phyloP scores from a whole-genome alignment of 2,329 filamentous ascomycete genomes.

The Fusarium sp. region DNA sequence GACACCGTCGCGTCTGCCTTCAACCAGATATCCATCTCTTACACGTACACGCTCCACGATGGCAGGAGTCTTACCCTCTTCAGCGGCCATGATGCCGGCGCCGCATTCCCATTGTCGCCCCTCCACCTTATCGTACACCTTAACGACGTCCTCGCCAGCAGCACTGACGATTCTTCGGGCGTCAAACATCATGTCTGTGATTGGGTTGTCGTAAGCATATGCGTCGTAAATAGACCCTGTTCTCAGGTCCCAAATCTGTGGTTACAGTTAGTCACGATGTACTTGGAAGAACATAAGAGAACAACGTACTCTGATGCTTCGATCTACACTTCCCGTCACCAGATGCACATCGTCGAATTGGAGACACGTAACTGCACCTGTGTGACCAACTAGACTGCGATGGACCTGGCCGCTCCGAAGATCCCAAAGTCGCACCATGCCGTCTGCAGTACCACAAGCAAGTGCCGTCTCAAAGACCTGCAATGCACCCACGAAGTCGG shows the following conservation, averaged over 20 bases:
- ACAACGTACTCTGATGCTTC: slow-evolving; percentile 88
- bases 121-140: slow-evolving; percentile 98
- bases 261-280: slow-evolving; percentile 32
- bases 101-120: slow-evolving; percentile 97
- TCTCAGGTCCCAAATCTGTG: slow-evolving; percentile 97
- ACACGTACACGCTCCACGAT: slow-evolving; percentile 87
- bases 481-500: slow-evolving; percentile 92
- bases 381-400: slow-evolving; percentile 92
- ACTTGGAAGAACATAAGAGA: neutral
- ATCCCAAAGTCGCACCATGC: slow-evolving; percentile 98
- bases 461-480: slow-evolving; percentile 97
- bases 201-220: slow-evolving; percentile 90
- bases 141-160: slow-evolving; percentile 91
- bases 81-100: slow-evolving; percentile 75
- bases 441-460: slow-evolving; percentile 95
- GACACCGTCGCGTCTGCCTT: slow-evolving; percentile 85
- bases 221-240: slow-evolving; percentile 96
- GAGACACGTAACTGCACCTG: slow-evolving; percentile 89
- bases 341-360: slow-evolving; percentile 97
- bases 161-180: slow-evolving; percentile 86
- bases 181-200: slow-evolving; percentile 99
- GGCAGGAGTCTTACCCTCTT: slow-evolving; percentile 69
- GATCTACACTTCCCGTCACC: slow-evolving; percentile 90
- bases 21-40: slow-evolving; percentile 91
- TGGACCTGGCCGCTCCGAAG: slow-evolving; percentile 96